Evolutionary conservation across 2,329 filamentous ascomycete species (phyloP).

Genomic region (Hortaea werneckii): DNA sequence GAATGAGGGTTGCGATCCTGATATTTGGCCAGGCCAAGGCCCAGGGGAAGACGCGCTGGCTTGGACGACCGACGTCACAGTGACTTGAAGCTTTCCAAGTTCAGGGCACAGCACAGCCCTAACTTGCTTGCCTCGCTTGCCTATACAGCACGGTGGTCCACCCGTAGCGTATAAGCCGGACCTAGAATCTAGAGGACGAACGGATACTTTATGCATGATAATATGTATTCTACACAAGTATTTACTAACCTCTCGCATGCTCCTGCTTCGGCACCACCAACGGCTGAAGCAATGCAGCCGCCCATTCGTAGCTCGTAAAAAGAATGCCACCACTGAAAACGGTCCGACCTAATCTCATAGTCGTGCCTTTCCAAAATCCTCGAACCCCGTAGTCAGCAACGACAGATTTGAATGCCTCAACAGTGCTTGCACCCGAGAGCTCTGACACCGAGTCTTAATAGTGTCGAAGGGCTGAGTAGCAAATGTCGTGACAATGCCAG

Average conservation of each 20-base stretch:
- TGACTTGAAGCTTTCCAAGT: too few species aligned
- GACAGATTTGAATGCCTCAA: slow-evolving; percentile 47
- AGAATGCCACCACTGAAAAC: slow-evolving; percentile 58
- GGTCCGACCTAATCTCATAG: slow-evolving; percentile 55
- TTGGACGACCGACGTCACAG: background rate
- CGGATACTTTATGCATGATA: background rate
- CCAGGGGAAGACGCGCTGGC: background rate
- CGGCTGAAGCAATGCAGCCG: slow-evolving; percentile 37
- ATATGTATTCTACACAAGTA: background rate
- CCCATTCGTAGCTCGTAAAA: slow-evolving; percentile 53
- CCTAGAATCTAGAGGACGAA: too few species aligned
- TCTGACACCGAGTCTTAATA: slow-evolving; percentile 54
- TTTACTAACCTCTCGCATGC: background rate
- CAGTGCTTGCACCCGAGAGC: slow-evolving; percentile 47
- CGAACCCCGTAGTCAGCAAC: slow-evolving; percentile 47
- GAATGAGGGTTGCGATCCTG: background rate
- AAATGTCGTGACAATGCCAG: slow-evolving; percentile 51
- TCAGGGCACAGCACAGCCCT: too few species aligned
- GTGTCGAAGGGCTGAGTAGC: slow-evolving; percentile 53
- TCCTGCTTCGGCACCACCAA: slow-evolving; percentile 1
- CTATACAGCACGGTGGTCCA: too few species aligned
- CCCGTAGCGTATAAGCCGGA: too few species aligned
- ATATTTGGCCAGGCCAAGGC: background rate
- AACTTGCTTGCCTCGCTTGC: too few species aligned
- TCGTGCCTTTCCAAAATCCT: slow-evolving; percentile 58